Conservation (phyloP, 2,329 filamentous ascomycete genomes). For the Didymella exigua region DNA sequence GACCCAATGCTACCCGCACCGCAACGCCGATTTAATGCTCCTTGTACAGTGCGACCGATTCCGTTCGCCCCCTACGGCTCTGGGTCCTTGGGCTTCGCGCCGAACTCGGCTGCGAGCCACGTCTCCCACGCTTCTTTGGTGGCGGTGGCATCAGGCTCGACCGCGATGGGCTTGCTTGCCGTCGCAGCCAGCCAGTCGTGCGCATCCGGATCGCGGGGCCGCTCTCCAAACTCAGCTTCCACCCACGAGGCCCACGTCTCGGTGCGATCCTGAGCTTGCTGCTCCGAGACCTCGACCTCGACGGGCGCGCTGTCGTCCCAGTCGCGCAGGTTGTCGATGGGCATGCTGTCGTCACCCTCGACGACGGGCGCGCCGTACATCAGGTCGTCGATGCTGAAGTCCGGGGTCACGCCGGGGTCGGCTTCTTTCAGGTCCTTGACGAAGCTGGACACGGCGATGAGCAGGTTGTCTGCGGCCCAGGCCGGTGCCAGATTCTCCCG, state of each 20-base stretch:
- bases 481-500: conserved; percentile 28
- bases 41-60: not conserved
- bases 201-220: conserved; percentile 28
- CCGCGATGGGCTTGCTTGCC: not conserved
- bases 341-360: not conserved
- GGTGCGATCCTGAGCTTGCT: conserved; percentile 10
- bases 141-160: conserved; percentile 1
- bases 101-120: conserved; percentile 15
- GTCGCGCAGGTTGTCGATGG: conserved; percentile 10
- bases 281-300: not conserved
- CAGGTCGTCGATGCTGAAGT: conserved; percentile 13
- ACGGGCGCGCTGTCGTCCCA: conserved; percentile 8
- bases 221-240: conserved; percentile 36
- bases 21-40: conserved; percentile 19
- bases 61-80: not conserved
- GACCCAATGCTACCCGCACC: not conserved
- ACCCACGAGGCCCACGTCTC: conserved; percentile 38
- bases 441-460: conserved; percentile 39
- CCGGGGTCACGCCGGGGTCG: not conserved
- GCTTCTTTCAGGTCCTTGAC: conserved; percentile 21
- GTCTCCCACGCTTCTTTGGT: conserved; percentile 10
- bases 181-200: conserved; percentile 13
- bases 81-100: not conserved
- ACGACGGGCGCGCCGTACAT: conserved; percentile 8
- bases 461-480: conserved; percentile 42